Conservation (phyloP, 139 green algal species). For the Chlamydomonas urium region DNA sequence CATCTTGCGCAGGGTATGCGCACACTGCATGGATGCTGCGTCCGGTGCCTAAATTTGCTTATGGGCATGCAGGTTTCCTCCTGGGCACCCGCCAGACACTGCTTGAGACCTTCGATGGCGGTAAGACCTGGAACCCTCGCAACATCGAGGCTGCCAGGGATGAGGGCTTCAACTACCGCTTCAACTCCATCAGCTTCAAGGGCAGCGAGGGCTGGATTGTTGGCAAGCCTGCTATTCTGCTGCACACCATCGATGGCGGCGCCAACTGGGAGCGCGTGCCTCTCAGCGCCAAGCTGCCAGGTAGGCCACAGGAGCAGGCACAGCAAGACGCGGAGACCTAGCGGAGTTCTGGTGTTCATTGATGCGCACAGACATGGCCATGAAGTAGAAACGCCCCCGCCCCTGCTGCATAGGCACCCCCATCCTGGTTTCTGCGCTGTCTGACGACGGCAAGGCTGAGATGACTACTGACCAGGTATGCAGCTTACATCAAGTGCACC, state of each 20-base stretch:
- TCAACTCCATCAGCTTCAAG: slow-evolving; percentile 94
- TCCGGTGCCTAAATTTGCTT: neutral
- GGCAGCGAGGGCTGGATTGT: slow-evolving; percentile 98
- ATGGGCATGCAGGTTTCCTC: slow-evolving; percentile 81
- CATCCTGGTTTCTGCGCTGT: slow-evolving; percentile 70
- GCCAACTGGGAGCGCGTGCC: slow-evolving; percentile 94
- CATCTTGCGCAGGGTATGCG: too few species aligned
- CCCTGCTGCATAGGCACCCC: slow-evolving; percentile 79
- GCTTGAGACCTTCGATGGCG: slow-evolving; percentile 94
- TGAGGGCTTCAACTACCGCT: slow-evolving; percentile 90
- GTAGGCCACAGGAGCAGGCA: too few species aligned
- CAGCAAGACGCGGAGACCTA: too few species aligned
- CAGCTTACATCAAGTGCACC: too few species aligned
- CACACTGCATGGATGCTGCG: neutral
- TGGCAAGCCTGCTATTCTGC: slow-evolving; percentile 96
- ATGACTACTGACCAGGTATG: slow-evolving; percentile 91
- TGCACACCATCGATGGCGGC: slow-evolving; percentile 93
- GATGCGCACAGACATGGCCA: too few species aligned
- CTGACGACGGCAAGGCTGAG: slow-evolving; percentile 78
- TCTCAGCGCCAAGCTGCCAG: slow-evolving; percentile 89
- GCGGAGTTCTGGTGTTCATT: too few species aligned
- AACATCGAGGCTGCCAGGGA: slow-evolving; percentile 67
- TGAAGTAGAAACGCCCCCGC: too few species aligned
- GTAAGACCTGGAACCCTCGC: slow-evolving; percentile 85
- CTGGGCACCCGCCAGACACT: slow-evolving; percentile 95